Evolutionary conservation across 768 basidiomycete species (phyloP), one percentile per base, ranked within the genome.

Genomic region (Atractiella rhizophila): DNA sequence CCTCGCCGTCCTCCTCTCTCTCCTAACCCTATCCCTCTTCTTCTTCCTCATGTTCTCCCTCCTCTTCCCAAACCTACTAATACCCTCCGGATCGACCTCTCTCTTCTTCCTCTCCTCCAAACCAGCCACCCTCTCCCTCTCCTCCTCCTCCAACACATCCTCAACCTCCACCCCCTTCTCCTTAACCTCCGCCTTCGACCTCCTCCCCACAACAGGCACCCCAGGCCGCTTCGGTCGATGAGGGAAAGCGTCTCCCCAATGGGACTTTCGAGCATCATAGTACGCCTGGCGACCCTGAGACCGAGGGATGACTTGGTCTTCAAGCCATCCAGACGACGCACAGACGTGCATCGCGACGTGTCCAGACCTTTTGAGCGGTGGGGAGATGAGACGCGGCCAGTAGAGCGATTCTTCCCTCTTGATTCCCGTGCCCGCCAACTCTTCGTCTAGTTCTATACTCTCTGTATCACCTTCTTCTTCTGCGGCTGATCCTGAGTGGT

Each of bases 191-290:
- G n/a, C n/a, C n/a, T n/a, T n/a, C n/a, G n/a, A n/a, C n/a, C n/a
- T n/a, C n/a, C n/a, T n/a, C n/a, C n/a, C n/a, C n/a, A n/a, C n/a
- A n/a, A n/a, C n/a, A n/a, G n/a, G n/a, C n/a, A n/a, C n/a, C n/a
- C n/a, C n/a, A n/a, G n/a, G n/a, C n/a, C n/a, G n/a, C n/a, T n/a
- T n/a, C n/a, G n/a, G n/a, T n/a, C n/a, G n/a, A 54, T 94, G 86
- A 18, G 91, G 91, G 60, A 96, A 94, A 19, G 81, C 64, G 56
- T 96, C 91, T 16, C 91, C 91, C 86, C 88, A 96, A 9, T 59
- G 60, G 0, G 79, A 73, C 61, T 96, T 94, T 27, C 86, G 73
- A 2, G 86, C 85, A 56, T 96, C 91, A 55, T 94, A 83, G 55
- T 72, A 98, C 0, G 70, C 67, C 52, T 94, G 85, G 57, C 82